phyloP scores from a whole-genome alignment of 2,329 filamentous ascomycete species.

The Thermomyces lanuginosus region DNA sequence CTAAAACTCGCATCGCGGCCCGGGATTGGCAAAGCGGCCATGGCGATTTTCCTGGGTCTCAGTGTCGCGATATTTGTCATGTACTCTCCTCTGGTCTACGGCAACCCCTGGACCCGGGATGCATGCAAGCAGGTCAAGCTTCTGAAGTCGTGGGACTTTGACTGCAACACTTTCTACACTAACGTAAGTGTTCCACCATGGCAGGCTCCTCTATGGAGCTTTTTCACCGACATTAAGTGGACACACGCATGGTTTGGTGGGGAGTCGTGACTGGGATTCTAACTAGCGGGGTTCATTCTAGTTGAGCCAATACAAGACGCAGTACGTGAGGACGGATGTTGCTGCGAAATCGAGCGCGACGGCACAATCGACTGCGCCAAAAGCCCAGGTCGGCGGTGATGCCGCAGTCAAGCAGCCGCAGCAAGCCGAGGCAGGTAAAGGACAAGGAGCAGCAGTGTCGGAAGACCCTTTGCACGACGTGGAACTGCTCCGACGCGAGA shows the following conservation, averaged over 20 bases:
- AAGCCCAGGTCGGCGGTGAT: conserved; percentile 8
- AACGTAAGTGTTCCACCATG: conserved; percentile 50
- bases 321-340: conserved; percentile 10
- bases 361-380: conserved; percentile 6
- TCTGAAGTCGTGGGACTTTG: conserved; percentile 85
- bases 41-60: conserved; percentile 56
- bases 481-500: conserved; percentile 42
- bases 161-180: conserved; percentile 84
- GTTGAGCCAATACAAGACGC: conserved; percentile 25
- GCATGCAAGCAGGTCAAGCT: conserved; percentile 81
- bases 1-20: conserved; percentile 55
- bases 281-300: conserved; percentile 11
- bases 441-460: conserved; percentile 9
- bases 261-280: no score
- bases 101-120: conserved; percentile 79
- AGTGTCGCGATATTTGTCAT: conserved; percentile 62
- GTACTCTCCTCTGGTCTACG: conserved; percentile 82
- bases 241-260: conserved; percentile 2
- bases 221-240: conserved; percentile 9
- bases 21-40: conserved; percentile 56
- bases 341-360: conserved; percentile 11
- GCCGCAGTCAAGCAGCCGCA: conserved; percentile 7
- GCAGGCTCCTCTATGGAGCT: conserved; percentile 15
- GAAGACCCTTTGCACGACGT: conserved; percentile 18
- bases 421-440: conserved; percentile 10